These are phyloP conservation scores for Eudorina sp. DNA, from an alignment of 139 green algal genomes.

Conservation along the genomic window DNA sequence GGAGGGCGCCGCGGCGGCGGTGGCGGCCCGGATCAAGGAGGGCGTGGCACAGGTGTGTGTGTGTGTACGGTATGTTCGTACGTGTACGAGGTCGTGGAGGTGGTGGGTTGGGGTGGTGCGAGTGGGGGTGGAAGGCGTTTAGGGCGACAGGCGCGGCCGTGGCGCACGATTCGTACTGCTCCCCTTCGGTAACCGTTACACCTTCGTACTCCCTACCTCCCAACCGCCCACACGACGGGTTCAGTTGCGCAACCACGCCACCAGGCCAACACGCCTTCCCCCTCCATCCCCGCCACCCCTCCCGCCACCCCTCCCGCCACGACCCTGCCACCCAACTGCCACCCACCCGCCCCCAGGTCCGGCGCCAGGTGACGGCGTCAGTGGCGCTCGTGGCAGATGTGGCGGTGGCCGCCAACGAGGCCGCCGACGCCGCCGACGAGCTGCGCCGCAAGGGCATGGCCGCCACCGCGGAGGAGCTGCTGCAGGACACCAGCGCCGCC, in stretches of 20 bases:
- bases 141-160: too few species aligned
- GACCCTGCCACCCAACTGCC: background rate
- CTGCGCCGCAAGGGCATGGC: background rate
- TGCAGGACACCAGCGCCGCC: constrained; percentile 26
- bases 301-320: background rate
- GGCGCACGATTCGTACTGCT: too few species aligned
- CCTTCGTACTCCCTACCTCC: background rate
- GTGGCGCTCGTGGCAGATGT: background rate
- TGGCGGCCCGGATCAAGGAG: background rate
- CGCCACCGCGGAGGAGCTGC: constrained; percentile 12
- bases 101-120: background rate
- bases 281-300: background rate
- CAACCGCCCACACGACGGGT: too few species aligned
- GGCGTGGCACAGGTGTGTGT: background rate
- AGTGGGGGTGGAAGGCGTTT: background rate
- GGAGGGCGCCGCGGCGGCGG: background rate
- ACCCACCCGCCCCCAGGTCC: background rate
- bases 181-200: background rate
- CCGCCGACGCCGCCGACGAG: constrained; percentile 21
- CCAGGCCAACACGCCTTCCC: background rate
- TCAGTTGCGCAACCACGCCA: too few species aligned
- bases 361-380: background rate
- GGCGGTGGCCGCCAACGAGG: background rate
- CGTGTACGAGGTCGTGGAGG: too few species aligned
- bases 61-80: too few species aligned